Conservation (phyloP, 2,329 filamentous ascomycete genomes). For the Lachnellula suecica region DNA sequence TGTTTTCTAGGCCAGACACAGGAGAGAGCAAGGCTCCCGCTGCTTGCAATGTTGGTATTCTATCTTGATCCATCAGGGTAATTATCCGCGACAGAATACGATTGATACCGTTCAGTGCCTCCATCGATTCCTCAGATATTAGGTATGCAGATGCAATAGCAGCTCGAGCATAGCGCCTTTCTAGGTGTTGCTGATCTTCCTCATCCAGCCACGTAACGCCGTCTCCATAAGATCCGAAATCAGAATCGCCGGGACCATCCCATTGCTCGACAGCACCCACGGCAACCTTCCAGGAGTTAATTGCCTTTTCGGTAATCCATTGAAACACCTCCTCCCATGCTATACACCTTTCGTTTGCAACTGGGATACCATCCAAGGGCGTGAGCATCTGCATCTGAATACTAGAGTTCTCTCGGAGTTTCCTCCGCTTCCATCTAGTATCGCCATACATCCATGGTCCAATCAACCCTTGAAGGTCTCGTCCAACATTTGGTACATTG, state of each 20-base stretch:
- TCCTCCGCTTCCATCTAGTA: constrained; percentile 53
- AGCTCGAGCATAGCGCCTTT: constrained; percentile 65
- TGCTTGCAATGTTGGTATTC: constrained; percentile 50
- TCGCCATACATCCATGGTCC: constrained; percentile 73
- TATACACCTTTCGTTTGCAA: constrained; percentile 41
- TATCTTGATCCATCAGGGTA: constrained; percentile 58
- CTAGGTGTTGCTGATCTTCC: constrained; percentile 57
- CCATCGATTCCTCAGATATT: constrained; percentile 56
- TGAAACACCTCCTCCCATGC: constrained; percentile 70
- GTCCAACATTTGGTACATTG: constrained; percentile 41
- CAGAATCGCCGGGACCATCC: constrained; percentile 70
- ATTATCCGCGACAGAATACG: constrained; percentile 59
- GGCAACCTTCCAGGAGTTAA: constrained; percentile 60
- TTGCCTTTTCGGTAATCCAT: constrained; percentile 64
- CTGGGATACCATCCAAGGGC: constrained; percentile 24
- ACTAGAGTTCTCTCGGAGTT: constrained; percentile 26
- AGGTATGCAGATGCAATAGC: constrained; percentile 68
- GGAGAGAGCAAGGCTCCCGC: constrained; percentile 47
- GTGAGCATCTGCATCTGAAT: constrained; percentile 13
- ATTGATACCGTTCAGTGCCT: constrained; percentile 61
- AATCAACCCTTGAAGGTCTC: constrained; percentile 67
- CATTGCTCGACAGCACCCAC: constrained; percentile 66
- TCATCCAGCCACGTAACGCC: constrained; percentile 57
- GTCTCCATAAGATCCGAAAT: constrained; percentile 60
- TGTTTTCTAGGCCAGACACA: constrained; percentile 33